phyloP scores from a whole-genome alignment of 805 yeast species.

The Wickerhamiella brachini region DNA sequence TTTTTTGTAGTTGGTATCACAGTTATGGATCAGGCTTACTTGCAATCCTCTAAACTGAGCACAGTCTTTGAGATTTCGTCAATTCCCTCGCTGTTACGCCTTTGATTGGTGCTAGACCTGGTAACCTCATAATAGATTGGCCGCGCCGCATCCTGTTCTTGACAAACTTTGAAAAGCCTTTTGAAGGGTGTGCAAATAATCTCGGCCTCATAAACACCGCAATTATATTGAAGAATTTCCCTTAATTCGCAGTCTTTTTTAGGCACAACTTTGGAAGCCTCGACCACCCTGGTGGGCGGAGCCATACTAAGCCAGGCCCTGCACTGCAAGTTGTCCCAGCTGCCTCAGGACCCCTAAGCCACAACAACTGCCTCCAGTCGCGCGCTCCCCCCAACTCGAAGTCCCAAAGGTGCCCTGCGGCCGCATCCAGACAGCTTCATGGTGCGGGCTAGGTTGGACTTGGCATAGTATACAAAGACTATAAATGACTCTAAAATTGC shows the following conservation, averaged over 20 bases:
- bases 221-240: constrained; percentile 20
- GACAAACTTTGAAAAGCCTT: constrained; percentile 17
- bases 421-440: no score
- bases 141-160: neutral
- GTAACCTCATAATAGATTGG: constrained; percentile 1
- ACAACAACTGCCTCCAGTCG: no score
- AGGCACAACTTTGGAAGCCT: neutral
- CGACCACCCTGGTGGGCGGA: constrained; percentile 1
- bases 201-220: constrained; percentile 15
- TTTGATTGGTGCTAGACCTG: neutral
- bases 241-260: constrained; percentile 15
- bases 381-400: no score
- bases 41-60: neutral
- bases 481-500: no score
- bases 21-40: neutral
- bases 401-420: no score
- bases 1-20: neutral
- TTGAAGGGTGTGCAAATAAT: constrained; percentile 20
- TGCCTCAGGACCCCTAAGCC: no score
- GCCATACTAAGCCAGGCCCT: neutral
- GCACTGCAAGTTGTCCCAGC: no score
- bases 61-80: neutral
- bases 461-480: no score
- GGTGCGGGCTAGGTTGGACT: no score
- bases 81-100: neutral